Conservation (phyloP, 139 green algal species). For the Chlorella sorokiniana region DNA sequence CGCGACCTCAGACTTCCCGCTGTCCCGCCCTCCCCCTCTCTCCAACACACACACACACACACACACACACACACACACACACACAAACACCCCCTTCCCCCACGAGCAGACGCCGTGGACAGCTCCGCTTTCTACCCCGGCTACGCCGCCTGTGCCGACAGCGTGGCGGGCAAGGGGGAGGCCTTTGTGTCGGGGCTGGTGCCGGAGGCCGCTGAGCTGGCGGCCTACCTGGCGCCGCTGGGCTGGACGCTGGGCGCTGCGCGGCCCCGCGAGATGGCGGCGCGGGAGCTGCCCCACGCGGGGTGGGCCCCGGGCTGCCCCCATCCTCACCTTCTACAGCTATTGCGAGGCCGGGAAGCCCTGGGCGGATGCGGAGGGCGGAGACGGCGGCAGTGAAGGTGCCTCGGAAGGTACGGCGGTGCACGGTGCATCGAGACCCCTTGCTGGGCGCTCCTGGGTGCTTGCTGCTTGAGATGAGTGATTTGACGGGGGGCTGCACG, state of each 20-base stretch:
- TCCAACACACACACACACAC: too few relatives aligned
- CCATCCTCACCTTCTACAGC: conserved; percentile 48
- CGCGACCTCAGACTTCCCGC: too few relatives aligned
- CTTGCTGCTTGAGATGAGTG: too few relatives aligned
- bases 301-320: conserved; percentile 24
- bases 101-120: not conserved
- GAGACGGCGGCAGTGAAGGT: too few relatives aligned
- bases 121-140: not conserved
- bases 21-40: too few relatives aligned
- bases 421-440: too few relatives aligned
- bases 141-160: conserved; percentile 8
- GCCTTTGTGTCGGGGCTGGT: conserved; percentile 48
- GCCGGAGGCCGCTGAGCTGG: conserved; percentile 25
- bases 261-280: conserved; percentile 32
- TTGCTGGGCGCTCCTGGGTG: too few relatives aligned
- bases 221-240: conserved; percentile 32
- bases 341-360: conserved; percentile 43
- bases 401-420: too few relatives aligned
- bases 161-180: conserved; percentile 53
- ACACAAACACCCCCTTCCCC: too few relatives aligned
- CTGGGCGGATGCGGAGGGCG: too few relatives aligned
- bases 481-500: too few relatives aligned
- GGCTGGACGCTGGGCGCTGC: conserved; percentile 12
- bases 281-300: conserved; percentile 36
- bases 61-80: too few relatives aligned